A percentile compares a stretch with the other conserved stretches of the same genome.
These are phyloP conservation scores for Tuber melanosporum DNA, from an alignment of 495 filamentous ascomycete species.

Conservation along the genomic window DNA sequence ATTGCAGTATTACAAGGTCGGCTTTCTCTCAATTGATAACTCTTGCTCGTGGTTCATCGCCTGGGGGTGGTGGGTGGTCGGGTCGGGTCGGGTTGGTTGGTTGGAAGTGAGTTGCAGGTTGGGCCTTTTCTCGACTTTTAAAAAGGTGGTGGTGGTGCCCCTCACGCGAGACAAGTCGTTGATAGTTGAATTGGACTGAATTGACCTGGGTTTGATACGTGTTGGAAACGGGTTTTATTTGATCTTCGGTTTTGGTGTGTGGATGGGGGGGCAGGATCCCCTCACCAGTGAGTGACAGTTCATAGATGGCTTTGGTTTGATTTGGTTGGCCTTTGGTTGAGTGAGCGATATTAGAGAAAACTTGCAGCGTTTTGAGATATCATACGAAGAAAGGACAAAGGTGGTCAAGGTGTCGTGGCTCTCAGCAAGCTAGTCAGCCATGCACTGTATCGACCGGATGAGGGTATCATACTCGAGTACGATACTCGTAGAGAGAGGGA, in stretches of 20 bases:
- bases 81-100: not conserved
- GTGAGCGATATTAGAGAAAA: not conserved
- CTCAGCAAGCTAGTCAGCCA: not conserved
- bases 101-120: not conserved
- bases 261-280: not conserved
- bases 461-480: not conserved
- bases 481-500: not conserved
- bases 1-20: not conserved
- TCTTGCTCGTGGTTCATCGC: not conserved
- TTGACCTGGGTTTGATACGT: not conserved
- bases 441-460: not conserved
- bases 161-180: not conserved
- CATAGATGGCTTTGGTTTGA: not conserved
- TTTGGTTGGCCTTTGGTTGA: not conserved
- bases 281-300: not conserved
- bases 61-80: not conserved
- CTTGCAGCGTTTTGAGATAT: not conserved
- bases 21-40: not conserved
- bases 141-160: not conserved
- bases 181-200: not conserved
- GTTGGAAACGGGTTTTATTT: not conserved
- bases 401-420: not conserved
- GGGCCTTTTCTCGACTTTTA: not conserved
- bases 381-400: not conserved
- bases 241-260: not conserved